Base-by-base conservation (phyloP, 352 stramenopile genomes). In the Blastocystis sp. region DNA sequence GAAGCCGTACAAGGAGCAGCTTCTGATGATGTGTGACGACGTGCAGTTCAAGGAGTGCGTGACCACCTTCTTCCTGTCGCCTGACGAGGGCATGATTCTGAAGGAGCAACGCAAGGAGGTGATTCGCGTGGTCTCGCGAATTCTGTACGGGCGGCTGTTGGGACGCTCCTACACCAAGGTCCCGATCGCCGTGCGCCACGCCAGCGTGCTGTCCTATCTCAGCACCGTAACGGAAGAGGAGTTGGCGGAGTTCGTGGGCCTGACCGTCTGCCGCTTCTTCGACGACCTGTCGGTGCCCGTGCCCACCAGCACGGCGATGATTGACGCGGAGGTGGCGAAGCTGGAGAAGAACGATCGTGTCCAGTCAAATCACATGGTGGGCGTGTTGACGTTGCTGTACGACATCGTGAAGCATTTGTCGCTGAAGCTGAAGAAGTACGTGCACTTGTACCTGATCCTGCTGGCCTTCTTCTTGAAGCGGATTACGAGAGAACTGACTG, bases 11-110 rank as follows among this genome's bases (percentile, higher is more conserved):
- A 67, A 69, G n/a, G 74, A 84, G 3, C 28, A 61, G 7, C 40
- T 84, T 2, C n/a, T 84, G 11, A 21, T n/a, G 53, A 62, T 84
- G 56, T 84, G 74, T 41, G 74, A 84, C 28, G 74, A 84, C 19
- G 4, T 38, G 60, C 4, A 28, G 21, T 84, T 84, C 53, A 53
- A 59, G 38, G 74, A 84, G 40, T 69, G 74, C 40, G 41, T 84
- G 1, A 84, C 74, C 14, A 84, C 74, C 0, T 84, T 84, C 74
- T 84, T 69, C 53, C 38, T 84, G 4, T 52, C n/a, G 10, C 17
- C 74, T 1, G 21, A 52, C 7, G 74, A 84, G 43, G 74, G 74
- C n/a, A 84, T 84, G 74, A 52, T 84, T 19, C 56, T 56, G 40
- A 67, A 1, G 28, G 74, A 84, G 40, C 52, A 84, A 59, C 74